Conservation (phyloP, 202 grass and related monocot genomes). For the Miscanthus sacchariflorus region DNA sequence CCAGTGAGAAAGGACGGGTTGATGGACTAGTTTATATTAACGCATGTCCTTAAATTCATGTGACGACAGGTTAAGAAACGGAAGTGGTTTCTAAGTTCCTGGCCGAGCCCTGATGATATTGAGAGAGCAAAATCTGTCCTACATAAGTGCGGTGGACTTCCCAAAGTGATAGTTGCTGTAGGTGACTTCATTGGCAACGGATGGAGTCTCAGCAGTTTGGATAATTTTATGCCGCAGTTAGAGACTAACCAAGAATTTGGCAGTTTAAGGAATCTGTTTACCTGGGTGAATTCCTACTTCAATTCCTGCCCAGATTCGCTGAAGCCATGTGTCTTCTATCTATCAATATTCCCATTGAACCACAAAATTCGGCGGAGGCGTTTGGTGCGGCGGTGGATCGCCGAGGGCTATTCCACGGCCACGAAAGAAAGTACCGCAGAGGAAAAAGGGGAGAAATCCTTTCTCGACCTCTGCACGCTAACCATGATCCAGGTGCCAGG, state of each 20-base stretch:
- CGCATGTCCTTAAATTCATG: no score
- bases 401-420: background rate
- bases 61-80: no score
- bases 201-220: background rate
- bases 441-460: background rate
- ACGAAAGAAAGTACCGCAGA: background rate
- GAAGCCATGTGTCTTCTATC: background rate
- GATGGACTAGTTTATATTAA: no score
- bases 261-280: background rate
- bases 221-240: background rate
- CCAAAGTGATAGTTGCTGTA: background rate
- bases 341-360: background rate
- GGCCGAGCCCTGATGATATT: background rate
- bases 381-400: background rate
- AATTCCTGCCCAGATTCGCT: background rate
- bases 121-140: background rate
- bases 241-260: background rate
- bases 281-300: background rate
- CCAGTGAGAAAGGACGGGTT: no score
- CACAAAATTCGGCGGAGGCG: background rate
- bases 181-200: background rate
- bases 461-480: background rate
- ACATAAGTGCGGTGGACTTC: constrained; percentile 23
- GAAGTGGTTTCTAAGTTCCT: no score
- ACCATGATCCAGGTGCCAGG: background rate